Conservation (phyloP, 495 filamentous ascomycete genomes). For the Tuber indicum region DNA sequence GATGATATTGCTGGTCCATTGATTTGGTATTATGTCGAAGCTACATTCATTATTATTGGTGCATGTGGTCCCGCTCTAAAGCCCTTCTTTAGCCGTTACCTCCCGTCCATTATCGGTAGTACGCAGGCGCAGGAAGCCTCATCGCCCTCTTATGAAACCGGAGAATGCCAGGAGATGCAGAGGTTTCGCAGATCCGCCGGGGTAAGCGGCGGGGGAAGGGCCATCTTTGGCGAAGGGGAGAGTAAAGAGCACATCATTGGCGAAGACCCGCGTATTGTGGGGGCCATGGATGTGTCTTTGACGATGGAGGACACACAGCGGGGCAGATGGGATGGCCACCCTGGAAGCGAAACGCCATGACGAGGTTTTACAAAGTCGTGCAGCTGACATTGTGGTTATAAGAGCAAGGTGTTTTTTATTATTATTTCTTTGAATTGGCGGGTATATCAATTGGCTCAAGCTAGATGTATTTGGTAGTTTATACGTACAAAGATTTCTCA, state of each 20-base stretch:
- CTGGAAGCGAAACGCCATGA: background rate
- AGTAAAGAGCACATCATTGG: slow-evolving; percentile 10
- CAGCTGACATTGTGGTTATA: background rate
- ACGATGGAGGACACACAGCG: background rate
- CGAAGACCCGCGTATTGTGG: background rate
- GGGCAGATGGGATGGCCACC: fast-evolving
- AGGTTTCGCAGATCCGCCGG: background rate
- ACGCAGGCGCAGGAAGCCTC: background rate
- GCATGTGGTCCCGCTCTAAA: slow-evolving; percentile 9
- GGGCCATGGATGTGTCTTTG: slow-evolving; percentile 6
- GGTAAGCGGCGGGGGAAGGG: background rate
- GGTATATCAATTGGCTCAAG: too few relatives aligned
- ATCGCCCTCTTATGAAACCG: background rate
- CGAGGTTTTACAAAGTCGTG: background rate
- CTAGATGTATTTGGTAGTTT: too few relatives aligned
- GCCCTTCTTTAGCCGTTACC: background rate
- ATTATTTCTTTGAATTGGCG: too few relatives aligned
- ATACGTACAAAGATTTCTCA: too few relatives aligned
- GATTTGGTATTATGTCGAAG: slow-evolving; percentile 12
- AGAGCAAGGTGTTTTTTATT: too few relatives aligned
- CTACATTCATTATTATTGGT: background rate
- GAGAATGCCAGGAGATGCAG: background rate
- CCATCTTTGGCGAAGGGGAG: slow-evolving; percentile 1
- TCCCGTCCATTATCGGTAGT: background rate
- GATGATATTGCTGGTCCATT: slow-evolving; percentile 7